phyloP scores from a whole-genome alignment of 768 basidiomycete species.

The Austroboletus eburneus region DNA sequence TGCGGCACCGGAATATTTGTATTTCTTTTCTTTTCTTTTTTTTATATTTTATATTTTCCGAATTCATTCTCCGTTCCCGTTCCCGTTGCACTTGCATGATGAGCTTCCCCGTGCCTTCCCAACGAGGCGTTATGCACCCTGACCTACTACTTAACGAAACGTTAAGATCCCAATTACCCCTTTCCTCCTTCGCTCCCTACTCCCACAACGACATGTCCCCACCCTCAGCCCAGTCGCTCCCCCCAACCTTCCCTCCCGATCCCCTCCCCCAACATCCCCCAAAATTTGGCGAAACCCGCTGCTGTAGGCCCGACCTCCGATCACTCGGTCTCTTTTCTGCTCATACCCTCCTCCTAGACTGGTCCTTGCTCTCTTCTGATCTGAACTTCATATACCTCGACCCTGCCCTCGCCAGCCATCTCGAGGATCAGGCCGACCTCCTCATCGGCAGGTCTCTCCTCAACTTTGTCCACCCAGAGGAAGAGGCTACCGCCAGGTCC shows the following conservation, averaged over 20 bases:
- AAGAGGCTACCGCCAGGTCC: constrained; percentile 65
- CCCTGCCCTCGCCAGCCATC: constrained; percentile 70
- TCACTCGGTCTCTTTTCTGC: constrained; percentile 14
- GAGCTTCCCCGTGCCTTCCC: constrained; percentile 34
- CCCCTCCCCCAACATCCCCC: constrained; percentile 37
- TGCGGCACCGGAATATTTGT: too few relatives aligned
- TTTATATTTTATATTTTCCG: constrained; percentile 18
- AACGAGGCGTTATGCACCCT: constrained; percentile 31
- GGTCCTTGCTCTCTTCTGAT: constrained; percentile 74
- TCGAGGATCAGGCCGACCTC: constrained; percentile 62
- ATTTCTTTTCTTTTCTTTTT: too few relatives aligned
- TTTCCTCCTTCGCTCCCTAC: constrained; percentile 36
- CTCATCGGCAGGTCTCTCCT: constrained; percentile 71
- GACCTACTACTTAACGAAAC: constrained; percentile 32
- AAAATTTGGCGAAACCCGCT: constrained; percentile 68
- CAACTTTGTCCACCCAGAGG: constrained; percentile 81
- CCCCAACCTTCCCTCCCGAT: constrained; percentile 33
- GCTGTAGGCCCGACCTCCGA: constrained; percentile 51
- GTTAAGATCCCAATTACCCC: constrained; percentile 34
- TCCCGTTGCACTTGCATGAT: constrained; percentile 21
- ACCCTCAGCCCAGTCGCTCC: constrained; percentile 25
- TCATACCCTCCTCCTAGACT: constrained; percentile 47
- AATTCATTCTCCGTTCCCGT: constrained; percentile 16
- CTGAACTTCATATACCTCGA: constrained; percentile 81
- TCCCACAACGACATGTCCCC: constrained; percentile 30